Percentiles rank a stretch among this genome's conserved stretches.
phyloP scores from a whole-genome alignment of 1,139 yeast species.

The Suhomyces terraborum region DNA sequence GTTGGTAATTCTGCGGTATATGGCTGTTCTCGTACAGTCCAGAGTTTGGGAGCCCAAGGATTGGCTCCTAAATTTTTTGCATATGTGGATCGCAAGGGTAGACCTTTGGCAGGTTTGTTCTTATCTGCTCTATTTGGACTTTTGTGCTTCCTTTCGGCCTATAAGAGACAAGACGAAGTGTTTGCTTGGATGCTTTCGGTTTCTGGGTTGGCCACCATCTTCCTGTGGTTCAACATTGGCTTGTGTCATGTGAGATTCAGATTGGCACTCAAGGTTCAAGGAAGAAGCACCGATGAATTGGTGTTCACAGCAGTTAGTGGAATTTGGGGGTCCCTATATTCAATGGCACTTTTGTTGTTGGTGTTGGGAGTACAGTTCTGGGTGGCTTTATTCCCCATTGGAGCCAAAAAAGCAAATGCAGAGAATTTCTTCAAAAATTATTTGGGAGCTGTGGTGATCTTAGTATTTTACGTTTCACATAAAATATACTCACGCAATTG shows the following conservation, averaged over 20 bases:
- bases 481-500: constrained; percentile 37
- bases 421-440: constrained; percentile 40
- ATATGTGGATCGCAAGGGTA: constrained; percentile 44
- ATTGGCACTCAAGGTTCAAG: constrained; percentile 36
- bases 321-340: constrained; percentile 37
- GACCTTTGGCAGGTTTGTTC: constrained; percentile 45
- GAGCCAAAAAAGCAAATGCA: constrained; percentile 29
- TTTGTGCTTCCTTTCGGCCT: constrained; percentile 45
- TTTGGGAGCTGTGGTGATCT: constrained; percentile 37
- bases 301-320: constrained; percentile 34
- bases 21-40: constrained; percentile 47
- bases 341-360: constrained; percentile 32
- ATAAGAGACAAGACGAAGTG: constrained; percentile 38
- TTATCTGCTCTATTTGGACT: constrained; percentile 40
- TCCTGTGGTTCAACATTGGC: constrained; percentile 46
- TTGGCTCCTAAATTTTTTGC: constrained; percentile 39
- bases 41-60: constrained; percentile 44
- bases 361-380: constrained; percentile 41
- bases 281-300: constrained; percentile 32
- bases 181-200: constrained; percentile 46
- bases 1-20: constrained; percentile 49
- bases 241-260: constrained; percentile 44
- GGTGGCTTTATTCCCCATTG: constrained; percentile 41
- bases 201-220: constrained; percentile 44
- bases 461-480: constrained; percentile 37